phyloP scores from a whole-genome alignment of 257 asterid species.

The Knoxia roxburghii region DNA sequence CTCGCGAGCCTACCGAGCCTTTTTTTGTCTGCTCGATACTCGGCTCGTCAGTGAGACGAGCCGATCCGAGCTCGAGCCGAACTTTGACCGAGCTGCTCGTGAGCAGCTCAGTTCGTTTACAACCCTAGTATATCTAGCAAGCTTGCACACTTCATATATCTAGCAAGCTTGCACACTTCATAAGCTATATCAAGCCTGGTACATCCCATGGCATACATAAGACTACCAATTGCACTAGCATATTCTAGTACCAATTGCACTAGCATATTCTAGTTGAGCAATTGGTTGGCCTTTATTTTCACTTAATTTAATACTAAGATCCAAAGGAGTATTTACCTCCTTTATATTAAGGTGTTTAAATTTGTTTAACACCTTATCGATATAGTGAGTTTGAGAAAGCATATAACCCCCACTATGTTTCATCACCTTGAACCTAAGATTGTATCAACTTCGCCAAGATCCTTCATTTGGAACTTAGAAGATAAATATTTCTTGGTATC shows the following conservation, averaged over 20 bases:
- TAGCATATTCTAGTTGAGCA: background rate
- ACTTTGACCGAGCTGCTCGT: too few relatives aligned
- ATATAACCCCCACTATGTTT: background rate
- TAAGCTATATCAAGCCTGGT: background rate
- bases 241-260: too few relatives aligned
- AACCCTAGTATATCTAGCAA: too few relatives aligned
- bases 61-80: too few relatives aligned
- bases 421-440: background rate
- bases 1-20: too few relatives aligned
- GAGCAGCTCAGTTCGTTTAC: too few relatives aligned
- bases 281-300: background rate
- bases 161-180: too few relatives aligned
- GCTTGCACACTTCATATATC: too few relatives aligned
- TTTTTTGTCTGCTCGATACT: too few relatives aligned
- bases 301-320: background rate
- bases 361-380: background rate
- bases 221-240: too few relatives aligned
- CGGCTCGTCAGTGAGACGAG: too few relatives aligned
- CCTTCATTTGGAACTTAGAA: constrained; percentile 1
- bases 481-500: constrained; percentile 2
- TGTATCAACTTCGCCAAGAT: background rate
- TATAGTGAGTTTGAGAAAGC: background rate
- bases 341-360: background rate
- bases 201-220: background rate
- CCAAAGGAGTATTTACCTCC: background rate